Evolutionary conservation across 768 basidiomycete species (phyloP).

Genomic region (Leccinellum rugosiceps): DNA sequence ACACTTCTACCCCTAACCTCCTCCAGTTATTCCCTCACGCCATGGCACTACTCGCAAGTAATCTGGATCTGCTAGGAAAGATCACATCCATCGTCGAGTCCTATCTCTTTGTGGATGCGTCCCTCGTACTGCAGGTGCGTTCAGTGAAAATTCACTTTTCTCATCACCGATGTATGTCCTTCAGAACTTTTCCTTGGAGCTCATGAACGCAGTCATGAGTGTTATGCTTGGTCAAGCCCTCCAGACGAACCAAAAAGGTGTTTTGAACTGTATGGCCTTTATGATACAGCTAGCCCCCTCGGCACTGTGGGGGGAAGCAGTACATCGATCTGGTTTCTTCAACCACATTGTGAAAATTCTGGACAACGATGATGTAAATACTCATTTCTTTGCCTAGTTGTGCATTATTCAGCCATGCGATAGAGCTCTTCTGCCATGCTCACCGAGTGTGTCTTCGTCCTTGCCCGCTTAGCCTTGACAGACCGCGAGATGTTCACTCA

Average conservation of each 20-base stretch:
- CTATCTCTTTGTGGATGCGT: constrained; percentile 72
- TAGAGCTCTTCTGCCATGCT: constrained; percentile 37
- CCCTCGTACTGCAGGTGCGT: constrained; percentile 59
- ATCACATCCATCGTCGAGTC: constrained; percentile 68
- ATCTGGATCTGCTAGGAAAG: constrained; percentile 73
- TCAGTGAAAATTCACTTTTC: neutral
- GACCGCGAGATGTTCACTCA: constrained; percentile 68
- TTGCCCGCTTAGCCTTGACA: constrained; percentile 69
- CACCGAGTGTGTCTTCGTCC: constrained; percentile 68
- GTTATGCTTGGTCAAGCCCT: constrained; percentile 50
- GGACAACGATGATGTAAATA: constrained; percentile 62
- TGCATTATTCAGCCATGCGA: constrained; percentile 9
- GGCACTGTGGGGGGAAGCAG: constrained; percentile 62
- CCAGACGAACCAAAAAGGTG: constrained; percentile 54
- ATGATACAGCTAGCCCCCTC: constrained; percentile 64
- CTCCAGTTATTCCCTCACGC: constrained; percentile 64
- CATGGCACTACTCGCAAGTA: constrained; percentile 56
- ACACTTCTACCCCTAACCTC: constrained; percentile 48
- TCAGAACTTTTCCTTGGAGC: constrained; percentile 51
- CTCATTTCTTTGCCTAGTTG: neutral
- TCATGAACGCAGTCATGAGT: constrained; percentile 56
- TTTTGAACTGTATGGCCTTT: constrained; percentile 57
- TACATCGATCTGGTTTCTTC: constrained; percentile 77
- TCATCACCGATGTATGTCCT: constrained; percentile 1
- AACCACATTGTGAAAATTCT: constrained; percentile 55